These are phyloP conservation scores for Xylariales sp. DNA, from an alignment of 2,329 filamentous ascomycete genomes.

Conservation along the genomic window DNA sequence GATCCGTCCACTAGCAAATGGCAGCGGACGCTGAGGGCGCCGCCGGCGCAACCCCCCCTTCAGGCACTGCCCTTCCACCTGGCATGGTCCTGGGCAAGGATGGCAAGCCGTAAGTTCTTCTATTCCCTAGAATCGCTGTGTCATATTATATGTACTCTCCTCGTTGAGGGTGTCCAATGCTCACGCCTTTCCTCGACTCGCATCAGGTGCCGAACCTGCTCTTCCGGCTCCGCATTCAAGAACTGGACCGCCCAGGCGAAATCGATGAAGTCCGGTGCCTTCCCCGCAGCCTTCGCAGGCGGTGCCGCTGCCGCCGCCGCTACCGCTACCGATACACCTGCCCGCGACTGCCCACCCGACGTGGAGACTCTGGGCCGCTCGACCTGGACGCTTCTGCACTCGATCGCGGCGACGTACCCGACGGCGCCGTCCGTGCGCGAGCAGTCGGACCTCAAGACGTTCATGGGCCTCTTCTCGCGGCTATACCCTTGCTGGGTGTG, in stretches of 20 bases:
- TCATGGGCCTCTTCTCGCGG: slow-evolving; percentile 76
- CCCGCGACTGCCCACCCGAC: slow-evolving; percentile 80
- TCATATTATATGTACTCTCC: too few species aligned
- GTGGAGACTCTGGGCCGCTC: slow-evolving; percentile 81
- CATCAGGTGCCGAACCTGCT: slow-evolving; percentile 70
- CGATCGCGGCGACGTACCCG: slow-evolving; percentile 85
- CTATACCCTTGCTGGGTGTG: slow-evolving; percentile 96
- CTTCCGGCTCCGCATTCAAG: slow-evolving; percentile 57
- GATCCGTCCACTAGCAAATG: too few species aligned
- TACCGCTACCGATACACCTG: slow-evolving; percentile 28
- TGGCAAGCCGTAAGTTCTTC: slow-evolving; percentile 70
- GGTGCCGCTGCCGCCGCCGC: slow-evolving; percentile 23
- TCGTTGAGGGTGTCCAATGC: too few species aligned
- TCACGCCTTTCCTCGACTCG: too few species aligned
- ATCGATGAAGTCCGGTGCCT: slow-evolving; percentile 30
- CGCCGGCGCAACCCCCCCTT: slow-evolving; percentile 9
- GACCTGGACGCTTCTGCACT: slow-evolving; percentile 92
- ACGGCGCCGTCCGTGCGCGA: slow-evolving; percentile 60
- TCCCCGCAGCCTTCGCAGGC: slow-evolving; percentile 26
- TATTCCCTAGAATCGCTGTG: too few species aligned
- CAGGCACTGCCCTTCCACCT: slow-evolving; percentile 52
- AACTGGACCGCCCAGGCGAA: slow-evolving; percentile 54
- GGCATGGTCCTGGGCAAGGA: slow-evolving; percentile 74
- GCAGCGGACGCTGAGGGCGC: slow-evolving; percentile 30
- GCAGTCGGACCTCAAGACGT: slow-evolving; percentile 71